Evolutionary conservation across 441 rosid species (phyloP).

Genomic region (Adansonia madagascariensis): DNA sequence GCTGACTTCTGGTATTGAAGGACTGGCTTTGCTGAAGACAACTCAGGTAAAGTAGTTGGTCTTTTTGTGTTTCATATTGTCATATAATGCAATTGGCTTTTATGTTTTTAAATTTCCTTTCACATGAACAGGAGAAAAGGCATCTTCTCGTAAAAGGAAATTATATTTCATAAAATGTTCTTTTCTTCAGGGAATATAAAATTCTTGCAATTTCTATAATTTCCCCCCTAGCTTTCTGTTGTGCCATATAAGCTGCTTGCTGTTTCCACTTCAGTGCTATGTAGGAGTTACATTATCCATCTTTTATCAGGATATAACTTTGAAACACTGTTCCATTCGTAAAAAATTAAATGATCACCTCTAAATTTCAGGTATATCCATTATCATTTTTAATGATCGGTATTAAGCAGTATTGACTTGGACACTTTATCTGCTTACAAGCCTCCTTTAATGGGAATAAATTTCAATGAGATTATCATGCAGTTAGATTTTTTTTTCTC

Average conservation of each 20-base stretch:
- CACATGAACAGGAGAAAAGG: background rate
- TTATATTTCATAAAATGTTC: background rate
- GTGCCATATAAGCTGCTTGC: slow-evolving; percentile 8
- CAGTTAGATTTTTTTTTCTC: background rate
- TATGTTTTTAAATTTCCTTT: slow-evolving; percentile 3
- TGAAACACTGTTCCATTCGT: background rate
- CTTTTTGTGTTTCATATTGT: background rate
- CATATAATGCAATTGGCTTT: background rate
- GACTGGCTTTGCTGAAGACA: slow-evolving; percentile 81
- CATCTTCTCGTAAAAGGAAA: background rate
- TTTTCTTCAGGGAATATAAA: background rate
- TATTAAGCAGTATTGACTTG: background rate
- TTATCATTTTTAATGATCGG: background rate
- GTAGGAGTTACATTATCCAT: background rate
- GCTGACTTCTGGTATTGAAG: slow-evolving; percentile 73
- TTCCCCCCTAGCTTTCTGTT: background rate
- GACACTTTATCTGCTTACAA: background rate
- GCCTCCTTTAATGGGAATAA: background rate
- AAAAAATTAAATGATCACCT: background rate
- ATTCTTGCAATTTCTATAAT: background rate
- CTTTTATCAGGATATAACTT: background rate
- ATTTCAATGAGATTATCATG: background rate
- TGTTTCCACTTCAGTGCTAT: background rate
- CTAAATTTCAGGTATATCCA: background rate
- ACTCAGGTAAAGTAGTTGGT: slow-evolving; percentile 59